A percentile compares a stretch with the other conserved stretches of the same genome.
phyloP scores from a whole-genome alignment of 495 filamentous ascomycete species.

The Hyphodiscus hymeniophilus region DNA sequence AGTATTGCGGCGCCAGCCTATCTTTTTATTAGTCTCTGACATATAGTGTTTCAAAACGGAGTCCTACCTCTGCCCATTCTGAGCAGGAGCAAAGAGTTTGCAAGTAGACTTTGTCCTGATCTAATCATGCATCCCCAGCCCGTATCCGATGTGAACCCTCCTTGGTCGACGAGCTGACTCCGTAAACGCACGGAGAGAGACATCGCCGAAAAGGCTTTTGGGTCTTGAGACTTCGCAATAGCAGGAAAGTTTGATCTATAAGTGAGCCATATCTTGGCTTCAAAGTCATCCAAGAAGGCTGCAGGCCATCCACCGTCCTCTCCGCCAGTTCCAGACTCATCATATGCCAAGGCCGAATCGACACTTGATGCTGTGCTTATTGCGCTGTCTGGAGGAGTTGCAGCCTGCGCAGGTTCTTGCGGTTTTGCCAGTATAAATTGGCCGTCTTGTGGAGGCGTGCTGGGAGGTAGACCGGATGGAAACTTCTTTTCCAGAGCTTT shows the following conservation, averaged over 20 bases:
- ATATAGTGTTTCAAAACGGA: neutral
- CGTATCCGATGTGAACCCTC: constrained; percentile 85
- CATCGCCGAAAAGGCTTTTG: constrained; percentile 60
- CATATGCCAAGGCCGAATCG: constrained; percentile 39
- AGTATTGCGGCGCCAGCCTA: constrained; percentile 74
- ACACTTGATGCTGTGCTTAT: constrained; percentile 28
- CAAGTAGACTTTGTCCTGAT: constrained; percentile 87
- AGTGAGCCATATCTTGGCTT: constrained; percentile 91
- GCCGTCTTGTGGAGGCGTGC: constrained; percentile 3
- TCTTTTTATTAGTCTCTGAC: constrained; percentile 17
- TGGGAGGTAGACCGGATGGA: neutral
- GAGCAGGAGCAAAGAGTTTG: constrained; percentile 68
- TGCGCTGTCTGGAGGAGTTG: constrained; percentile 37
- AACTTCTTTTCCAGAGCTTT: constrained; percentile 11
- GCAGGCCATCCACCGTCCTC: constrained; percentile 69
- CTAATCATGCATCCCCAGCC: constrained; percentile 99
- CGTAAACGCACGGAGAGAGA: constrained; percentile 80
- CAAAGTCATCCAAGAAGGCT: constrained; percentile 84
- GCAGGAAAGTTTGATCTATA: constrained; percentile 82
- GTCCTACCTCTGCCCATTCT: constrained; percentile 54
- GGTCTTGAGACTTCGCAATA: constrained; percentile 72
- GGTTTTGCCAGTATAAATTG: neutral
- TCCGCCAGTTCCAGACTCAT: constrained; percentile 28
- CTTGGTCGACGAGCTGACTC: constrained; percentile 68
- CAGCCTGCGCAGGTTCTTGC: constrained; percentile 14